A percentile compares a stretch with the other conserved stretches of the same genome.
Conservation (phyloP, 176 grass and related monocot species). For the Poa pratensis region DNA sequence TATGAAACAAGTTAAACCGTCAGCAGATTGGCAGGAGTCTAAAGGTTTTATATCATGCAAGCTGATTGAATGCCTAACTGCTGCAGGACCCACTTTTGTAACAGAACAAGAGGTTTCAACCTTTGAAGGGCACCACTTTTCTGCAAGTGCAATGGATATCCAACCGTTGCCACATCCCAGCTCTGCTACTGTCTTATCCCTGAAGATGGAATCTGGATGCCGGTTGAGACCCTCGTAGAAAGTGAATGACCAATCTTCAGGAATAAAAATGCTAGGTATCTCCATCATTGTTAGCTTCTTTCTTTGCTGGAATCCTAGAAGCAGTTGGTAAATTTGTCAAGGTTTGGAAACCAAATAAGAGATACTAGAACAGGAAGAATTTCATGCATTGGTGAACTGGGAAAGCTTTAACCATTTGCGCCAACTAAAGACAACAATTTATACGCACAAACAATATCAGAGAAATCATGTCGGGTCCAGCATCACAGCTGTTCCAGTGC, state of each 20-base stretch:
- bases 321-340: conserved; percentile 40
- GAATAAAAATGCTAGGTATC: conserved; percentile 98
- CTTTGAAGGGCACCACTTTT: conserved; percentile 90
- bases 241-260: conserved; percentile 99
- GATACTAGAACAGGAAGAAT: conserved; percentile 1
- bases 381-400: conserved; percentile 21
- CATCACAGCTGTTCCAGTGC: background rate
- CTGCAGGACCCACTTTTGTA: background rate
- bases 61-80: conserved; percentile 7
- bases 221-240: conserved; percentile 98
- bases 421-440: background rate
- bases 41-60: background rate
- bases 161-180: conserved; percentile 96
- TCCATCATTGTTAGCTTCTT: conserved; percentile 98
- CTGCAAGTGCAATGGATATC: conserved; percentile 97
- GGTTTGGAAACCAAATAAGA: background rate
- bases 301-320: conserved; percentile 74
- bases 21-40: background rate
- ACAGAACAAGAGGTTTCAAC: conserved; percentile 42
- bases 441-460: background rate
- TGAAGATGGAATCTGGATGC: conserved; percentile 87
- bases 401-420: background rate
- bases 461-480: background rate
- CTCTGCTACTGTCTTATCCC: conserved; percentile 82
- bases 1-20: background rate